Base-by-base conservation (phyloP, 2,329 filamentous ascomycete species). In the Xylariales sp. region DNA sequence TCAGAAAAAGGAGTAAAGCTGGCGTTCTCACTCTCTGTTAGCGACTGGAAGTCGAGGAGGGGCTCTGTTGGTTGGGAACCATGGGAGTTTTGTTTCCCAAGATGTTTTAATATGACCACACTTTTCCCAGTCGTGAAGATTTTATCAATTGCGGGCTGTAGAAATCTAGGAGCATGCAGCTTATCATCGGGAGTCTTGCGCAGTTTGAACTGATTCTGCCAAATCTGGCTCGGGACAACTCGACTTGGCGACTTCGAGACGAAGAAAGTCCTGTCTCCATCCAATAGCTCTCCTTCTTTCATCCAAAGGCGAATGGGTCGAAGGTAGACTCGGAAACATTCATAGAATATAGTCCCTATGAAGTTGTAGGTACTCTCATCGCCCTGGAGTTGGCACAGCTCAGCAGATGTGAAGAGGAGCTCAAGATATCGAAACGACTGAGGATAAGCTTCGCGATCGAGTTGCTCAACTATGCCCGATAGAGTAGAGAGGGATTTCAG, bases 91-190 rank as follows among this genome's bases (percentile, higher is more conserved):
- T 74, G 69, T 39, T 73, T 69, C 28, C 81, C 78, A 10, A 95
- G 68, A 33, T 83, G 76, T 43, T 82, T 83, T n/a, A 96, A 65
- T 30, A 96, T 84, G 1, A 93, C 78, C 39, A 93, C 82, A 50
- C 85, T 94, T 61, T 96, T 96, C 1, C 91, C 91, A 2, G 88
- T 83, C 1, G 83, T 88, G 51, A 95, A 91, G 25, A 96, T 88
- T 44, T 81, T 85, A 17, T 69, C 65, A 1, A 78, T 79, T 2
- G 82, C 76, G 3, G 82, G 73, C 27, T 81, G 77, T 5, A 96
- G 69, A 47, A 95, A 96, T 3, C 65, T 72, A 0, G 91, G 90
- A 0, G 83, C 81, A 49, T 84, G 79, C 1, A 89, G 59, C 2
- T 64, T 62, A 13, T 81, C 79, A 29, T 78, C 67, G 4, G 72